Conservation (phyloP, 2,329 filamentous ascomycete species). For the Aspergillus arachidicola region DNA sequence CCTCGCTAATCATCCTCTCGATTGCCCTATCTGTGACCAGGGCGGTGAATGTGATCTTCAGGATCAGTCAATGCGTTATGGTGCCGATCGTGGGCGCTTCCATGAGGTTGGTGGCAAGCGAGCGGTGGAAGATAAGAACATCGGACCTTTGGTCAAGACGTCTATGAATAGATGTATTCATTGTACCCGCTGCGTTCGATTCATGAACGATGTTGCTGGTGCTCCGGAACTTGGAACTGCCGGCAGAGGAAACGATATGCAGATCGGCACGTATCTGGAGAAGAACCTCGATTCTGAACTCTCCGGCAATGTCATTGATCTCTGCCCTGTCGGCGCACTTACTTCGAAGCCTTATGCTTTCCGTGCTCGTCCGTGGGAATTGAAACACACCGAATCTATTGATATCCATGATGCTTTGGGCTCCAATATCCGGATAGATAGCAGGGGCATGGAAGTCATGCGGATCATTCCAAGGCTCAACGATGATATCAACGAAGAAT, state of each 20-base stretch:
- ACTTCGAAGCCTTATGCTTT: conserved; percentile 98
- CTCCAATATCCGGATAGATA: conserved; percentile 92
- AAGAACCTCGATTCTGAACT: conserved; percentile 90
- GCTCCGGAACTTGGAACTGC: conserved; percentile 93
- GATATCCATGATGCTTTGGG: conserved; percentile 92
- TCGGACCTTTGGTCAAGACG: conserved; percentile 96
- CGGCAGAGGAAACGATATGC: conserved; percentile 93
- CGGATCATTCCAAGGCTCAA: conserved; percentile 89
- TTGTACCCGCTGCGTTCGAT: conserved; percentile 96
- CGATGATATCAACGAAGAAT: conserved; percentile 98
- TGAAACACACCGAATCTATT: conserved; percentile 93
- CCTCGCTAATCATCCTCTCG: conserved; percentile 91
- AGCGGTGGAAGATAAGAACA: conserved; percentile 99
- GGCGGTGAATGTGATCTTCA: conserved; percentile 98
- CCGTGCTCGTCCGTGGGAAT: conserved; percentile 93
- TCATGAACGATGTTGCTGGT: conserved; percentile 95
- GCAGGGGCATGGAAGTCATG: conserved; percentile 94
- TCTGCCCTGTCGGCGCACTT: conserved; percentile 94
- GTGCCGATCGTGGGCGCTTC: conserved; percentile 92
- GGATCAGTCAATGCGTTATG: conserved; percentile 99
- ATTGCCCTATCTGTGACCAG: conserved; percentile 98
- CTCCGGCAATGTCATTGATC: conserved; percentile 95
- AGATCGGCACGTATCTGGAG: conserved; percentile 98
- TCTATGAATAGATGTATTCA: conserved; percentile 99
- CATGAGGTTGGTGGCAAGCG: conserved; percentile 95